phyloP scores from a whole-genome alignment of 2,329 filamentous ascomycete species.

The Colletotrichum lini region DNA sequence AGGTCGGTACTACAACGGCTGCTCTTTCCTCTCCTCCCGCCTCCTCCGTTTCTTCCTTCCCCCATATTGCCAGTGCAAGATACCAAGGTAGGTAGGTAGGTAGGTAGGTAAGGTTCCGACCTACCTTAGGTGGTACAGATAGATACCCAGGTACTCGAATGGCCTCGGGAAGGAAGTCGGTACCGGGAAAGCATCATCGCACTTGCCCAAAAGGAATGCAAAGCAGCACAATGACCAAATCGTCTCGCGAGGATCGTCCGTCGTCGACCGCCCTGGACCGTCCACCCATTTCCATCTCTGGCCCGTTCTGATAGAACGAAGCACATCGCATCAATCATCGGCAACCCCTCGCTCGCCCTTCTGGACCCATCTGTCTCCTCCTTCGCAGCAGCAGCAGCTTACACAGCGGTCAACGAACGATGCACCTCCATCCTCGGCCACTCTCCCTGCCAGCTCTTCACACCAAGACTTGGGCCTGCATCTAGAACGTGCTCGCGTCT shows the following conservation, averaged over 20 bases:
- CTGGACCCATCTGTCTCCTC: constrained; percentile 1
- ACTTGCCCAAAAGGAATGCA: constrained; percentile 2
- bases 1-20: neutral
- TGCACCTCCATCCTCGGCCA: neutral
- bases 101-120: too few relatives aligned
- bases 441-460: constrained; percentile 23
- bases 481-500: constrained; percentile 29
- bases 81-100: too few relatives aligned
- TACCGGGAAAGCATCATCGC: neutral
- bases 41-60: neutral
- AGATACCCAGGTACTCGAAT: neutral
- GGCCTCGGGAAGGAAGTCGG: neutral
- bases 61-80: too few relatives aligned
- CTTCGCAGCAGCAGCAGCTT: constrained; percentile 8
- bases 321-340: constrained; percentile 30
- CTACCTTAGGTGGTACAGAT: too few relatives aligned
- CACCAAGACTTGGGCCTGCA: constrained; percentile 24
- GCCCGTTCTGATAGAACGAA: constrained; percentile 17
- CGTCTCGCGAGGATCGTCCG: constrained; percentile 18
- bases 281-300: neutral
- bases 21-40: neutral
- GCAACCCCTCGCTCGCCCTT: constrained; percentile 4
- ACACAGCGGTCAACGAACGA: neutral
- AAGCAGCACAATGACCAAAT: constrained; percentile 17
- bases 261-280: neutral